Evolutionary conservation across 805 yeast species (phyloP).

Genomic region (Barnettozyma sp.): DNA sequence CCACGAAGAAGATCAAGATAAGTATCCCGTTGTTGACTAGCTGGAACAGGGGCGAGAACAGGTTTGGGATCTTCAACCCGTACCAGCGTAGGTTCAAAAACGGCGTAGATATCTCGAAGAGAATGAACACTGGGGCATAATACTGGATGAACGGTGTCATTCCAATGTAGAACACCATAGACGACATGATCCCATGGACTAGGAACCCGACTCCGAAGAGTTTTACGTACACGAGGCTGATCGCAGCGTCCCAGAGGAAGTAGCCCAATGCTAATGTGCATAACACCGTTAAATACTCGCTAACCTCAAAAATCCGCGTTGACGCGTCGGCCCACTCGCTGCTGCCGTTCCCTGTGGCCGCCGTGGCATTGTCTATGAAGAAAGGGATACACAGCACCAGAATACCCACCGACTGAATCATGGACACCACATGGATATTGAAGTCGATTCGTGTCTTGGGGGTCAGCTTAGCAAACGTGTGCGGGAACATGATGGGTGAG

Average conservation of each 20-base stretch:
- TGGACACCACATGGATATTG: conserved; percentile 82
- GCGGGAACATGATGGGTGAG: conserved; percentile 21
- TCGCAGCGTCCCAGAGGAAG: conserved; percentile 74
- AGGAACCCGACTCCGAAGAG: conserved; percentile 69
- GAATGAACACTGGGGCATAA: conserved; percentile 63
- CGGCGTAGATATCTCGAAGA: conserved; percentile 80
- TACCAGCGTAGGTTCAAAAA: conserved; percentile 85
- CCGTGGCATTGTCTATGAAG: no score
- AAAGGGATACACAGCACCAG: conserved; percentile 31
- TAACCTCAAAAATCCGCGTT: conserved; percentile 56
- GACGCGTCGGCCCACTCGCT: no score
- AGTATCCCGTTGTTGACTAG: conserved; percentile 60
- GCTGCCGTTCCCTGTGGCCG: no score
- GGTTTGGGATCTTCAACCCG: conserved; percentile 59
- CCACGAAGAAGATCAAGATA: conserved; percentile 56
- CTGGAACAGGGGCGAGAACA: conserved; percentile 44
- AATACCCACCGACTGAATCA: conserved; percentile 72
- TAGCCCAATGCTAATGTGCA: conserved; percentile 65
- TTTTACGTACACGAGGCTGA: conserved; percentile 48
- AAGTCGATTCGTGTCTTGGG: conserved; percentile 56
- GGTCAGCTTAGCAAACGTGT: conserved; percentile 20
- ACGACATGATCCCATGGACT: conserved; percentile 70
- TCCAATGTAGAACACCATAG: conserved; percentile 57
- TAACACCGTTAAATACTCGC: conserved; percentile 64
- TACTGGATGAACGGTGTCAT: conserved; percentile 64